phyloP scores from a whole-genome alignment of 345 rosid genomes.

The Rhizophora apiculata region DNA sequence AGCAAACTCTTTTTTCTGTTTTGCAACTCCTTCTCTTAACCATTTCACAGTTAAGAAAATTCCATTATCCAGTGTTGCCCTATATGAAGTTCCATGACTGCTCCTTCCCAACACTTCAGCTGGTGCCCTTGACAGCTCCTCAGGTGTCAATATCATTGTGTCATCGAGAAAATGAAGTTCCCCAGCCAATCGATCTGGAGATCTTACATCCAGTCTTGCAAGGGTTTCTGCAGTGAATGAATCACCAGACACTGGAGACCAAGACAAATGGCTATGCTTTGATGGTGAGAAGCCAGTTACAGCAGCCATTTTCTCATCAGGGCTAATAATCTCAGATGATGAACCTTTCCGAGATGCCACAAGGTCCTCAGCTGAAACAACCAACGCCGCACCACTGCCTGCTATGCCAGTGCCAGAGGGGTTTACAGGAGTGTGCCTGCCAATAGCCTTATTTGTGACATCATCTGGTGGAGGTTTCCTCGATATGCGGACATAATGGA shows the following conservation, averaged over 20 bases:
- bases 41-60: constrained; percentile 87
- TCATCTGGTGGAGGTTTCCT: constrained; percentile 48
- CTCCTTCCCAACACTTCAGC: constrained; percentile 97
- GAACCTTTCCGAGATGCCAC: constrained; percentile 73
- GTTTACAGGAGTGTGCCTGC: constrained; percentile 40
- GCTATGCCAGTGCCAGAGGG: constrained; percentile 48
- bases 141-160: constrained; percentile 77
- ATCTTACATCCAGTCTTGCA: constrained; percentile 78
- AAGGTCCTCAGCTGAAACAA: constrained; percentile 88
- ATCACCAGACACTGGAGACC: constrained; percentile 97
- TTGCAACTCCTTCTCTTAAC: constrained; percentile 98
- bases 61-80: constrained; percentile 89
- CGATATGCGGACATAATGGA: constrained; percentile 57
- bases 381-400: constrained; percentile 55
- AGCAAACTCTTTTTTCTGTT: constrained; percentile 91
- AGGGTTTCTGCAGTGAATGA: constrained; percentile 76
- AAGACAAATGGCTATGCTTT: constrained; percentile 67
- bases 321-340: constrained; percentile 71
- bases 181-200: constrained; percentile 87
- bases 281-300: constrained; percentile 85
- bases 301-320: constrained; percentile 65
- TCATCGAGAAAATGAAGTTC: constrained; percentile 94
- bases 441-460: constrained; percentile 42
- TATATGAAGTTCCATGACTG: constrained; percentile 96
- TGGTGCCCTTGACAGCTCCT: constrained; percentile 93